Conservation (phyloP, 2,329 filamentous ascomycete genomes). For the Aspergillus niger region DNA sequence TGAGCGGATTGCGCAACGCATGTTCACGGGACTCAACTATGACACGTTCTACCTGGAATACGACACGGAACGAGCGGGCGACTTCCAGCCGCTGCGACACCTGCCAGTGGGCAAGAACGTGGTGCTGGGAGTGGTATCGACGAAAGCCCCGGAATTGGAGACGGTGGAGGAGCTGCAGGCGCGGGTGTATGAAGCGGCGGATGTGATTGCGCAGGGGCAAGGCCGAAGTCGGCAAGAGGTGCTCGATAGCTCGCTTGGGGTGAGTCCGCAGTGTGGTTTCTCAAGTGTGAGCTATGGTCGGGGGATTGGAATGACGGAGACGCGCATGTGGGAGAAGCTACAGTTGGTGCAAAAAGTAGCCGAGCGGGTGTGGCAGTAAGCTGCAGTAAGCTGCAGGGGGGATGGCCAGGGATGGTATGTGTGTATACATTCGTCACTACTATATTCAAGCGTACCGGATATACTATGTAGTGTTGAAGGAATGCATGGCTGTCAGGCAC, state of each 20-base stretch:
- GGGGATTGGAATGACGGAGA: conserved; percentile 55
- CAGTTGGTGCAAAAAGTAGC: conserved; percentile 67
- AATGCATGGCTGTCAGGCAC: neutral
- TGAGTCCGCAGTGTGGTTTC: conserved; percentile 70
- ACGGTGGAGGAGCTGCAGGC: conserved; percentile 59
- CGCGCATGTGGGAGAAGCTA: conserved; percentile 71
- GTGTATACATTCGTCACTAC: too few species aligned
- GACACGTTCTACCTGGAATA: conserved; percentile 67
- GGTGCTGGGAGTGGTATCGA: conserved; percentile 61
- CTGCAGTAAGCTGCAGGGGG: too few species aligned
- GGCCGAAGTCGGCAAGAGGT: conserved; percentile 64
- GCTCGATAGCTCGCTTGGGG: conserved; percentile 59
- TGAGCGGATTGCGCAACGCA: conserved; percentile 62
- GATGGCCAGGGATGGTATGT: too few species aligned
- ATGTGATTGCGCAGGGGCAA: conserved; percentile 65
- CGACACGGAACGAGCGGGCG: conserved; percentile 61
- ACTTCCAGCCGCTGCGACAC: conserved; percentile 61
- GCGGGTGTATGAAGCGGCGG: conserved; percentile 59
- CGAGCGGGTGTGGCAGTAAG: conserved; percentile 37
- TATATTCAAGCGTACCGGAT: neutral
- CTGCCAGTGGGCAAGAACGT: conserved; percentile 61
- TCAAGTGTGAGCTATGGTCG: conserved; percentile 62
- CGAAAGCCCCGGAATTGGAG: conserved; percentile 60
- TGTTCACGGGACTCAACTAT: conserved; percentile 60
- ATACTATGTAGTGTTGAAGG: neutral